phyloP scores from a whole-genome alignment of 179 eudicot genomes.

The Sideroxylon spinosum region DNA sequence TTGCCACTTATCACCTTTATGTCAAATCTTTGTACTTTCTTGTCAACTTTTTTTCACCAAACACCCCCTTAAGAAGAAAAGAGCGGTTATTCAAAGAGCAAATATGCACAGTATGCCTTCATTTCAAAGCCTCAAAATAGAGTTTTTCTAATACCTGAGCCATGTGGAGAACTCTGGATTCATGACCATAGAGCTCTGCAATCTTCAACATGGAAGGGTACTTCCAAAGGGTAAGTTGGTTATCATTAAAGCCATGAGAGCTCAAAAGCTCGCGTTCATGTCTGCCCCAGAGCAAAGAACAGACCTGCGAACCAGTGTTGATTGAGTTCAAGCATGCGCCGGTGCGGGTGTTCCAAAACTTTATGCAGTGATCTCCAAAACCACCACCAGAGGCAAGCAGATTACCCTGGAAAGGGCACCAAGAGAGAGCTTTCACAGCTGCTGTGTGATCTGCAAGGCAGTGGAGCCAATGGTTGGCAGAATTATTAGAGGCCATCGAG shows the following conservation, averaged over 20 bases:
- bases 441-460: constrained; percentile 90
- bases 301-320: constrained; percentile 21
- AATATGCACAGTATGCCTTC: not conserved
- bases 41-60: too few relatives aligned
- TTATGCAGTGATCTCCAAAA: constrained; percentile 51
- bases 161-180: constrained; percentile 24
- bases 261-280: constrained; percentile 61
- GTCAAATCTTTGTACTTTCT: too few relatives aligned
- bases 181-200: constrained; percentile 24
- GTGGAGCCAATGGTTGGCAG: constrained; percentile 77
- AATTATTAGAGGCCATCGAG: constrained; percentile 58
- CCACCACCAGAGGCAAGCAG: constrained; percentile 88
- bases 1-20: too few relatives aligned
- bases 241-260: constrained; percentile 58
- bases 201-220: constrained; percentile 44
- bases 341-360: constrained; percentile 27
- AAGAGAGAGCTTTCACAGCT: constrained; percentile 88
- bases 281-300: constrained; percentile 38
- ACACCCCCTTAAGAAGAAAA: too few relatives aligned
- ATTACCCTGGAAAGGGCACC: constrained; percentile 91
- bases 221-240: constrained; percentile 67
- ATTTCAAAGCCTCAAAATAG: not conserved
- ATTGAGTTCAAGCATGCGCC: constrained; percentile 22
- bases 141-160: constrained; percentile 23
- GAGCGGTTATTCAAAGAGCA: not conserved